Percentiles rank a stretch among this genome's conserved stretches.
Conservation (phyloP, 176 grass and related monocot species). For the Urochloa ruziziensis region DNA sequence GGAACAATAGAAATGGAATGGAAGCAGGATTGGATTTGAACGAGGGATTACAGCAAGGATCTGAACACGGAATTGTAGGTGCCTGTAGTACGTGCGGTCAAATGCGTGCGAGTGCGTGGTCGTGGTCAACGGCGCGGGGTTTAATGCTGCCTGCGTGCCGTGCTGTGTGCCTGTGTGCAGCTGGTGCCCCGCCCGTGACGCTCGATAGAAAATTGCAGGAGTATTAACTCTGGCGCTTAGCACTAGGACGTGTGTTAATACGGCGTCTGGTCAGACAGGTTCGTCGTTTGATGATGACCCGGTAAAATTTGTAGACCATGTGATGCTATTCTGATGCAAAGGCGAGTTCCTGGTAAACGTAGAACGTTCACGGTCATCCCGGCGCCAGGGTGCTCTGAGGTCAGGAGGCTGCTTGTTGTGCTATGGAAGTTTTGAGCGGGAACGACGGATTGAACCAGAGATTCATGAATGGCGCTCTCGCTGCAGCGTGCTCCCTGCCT, state of each 20-base stretch:
- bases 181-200: not conserved
- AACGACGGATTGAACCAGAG: not conserved
- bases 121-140: constrained; percentile 28
- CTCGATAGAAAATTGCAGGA: not conserved
- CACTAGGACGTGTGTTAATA: constrained; percentile 21
- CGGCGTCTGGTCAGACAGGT: not conserved
- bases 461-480: not conserved
- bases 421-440: too few relatives aligned
- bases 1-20: not conserved
- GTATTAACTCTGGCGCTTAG: not conserved
- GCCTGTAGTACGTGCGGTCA: not conserved
- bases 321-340: too few relatives aligned
- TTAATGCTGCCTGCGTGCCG: constrained; percentile 19
- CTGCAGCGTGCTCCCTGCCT: not conserved
- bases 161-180: not conserved
- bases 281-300: not conserved
- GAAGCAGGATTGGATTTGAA: not conserved
- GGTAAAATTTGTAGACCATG: not conserved
- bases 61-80: constrained; percentile 25
- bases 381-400: not conserved
- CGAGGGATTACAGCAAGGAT: not conserved
- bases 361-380: not conserved
- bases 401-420: not conserved
- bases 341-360: too few relatives aligned
- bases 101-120: constrained; percentile 21